Base-by-base conservation (phyloP, 768 basidiomycete genomes). In the Leccinum subgranulosum region DNA sequence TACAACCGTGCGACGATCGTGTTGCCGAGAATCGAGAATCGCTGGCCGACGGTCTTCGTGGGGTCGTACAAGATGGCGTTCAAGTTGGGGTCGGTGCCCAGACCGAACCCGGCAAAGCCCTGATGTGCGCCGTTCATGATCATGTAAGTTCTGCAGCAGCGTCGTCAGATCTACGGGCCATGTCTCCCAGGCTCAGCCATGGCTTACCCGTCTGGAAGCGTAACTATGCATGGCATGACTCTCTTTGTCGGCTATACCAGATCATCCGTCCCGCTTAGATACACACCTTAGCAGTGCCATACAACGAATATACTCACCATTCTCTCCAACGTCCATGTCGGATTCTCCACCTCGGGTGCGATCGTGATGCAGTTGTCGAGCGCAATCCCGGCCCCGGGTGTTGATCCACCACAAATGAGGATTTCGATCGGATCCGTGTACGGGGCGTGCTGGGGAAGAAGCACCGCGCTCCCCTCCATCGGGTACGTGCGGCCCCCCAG, bases 401-500 rank as follows among this genome's bases (percentile, higher is more conserved):
- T 83, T 0, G 88, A 87, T 4, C 91, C 91, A 67, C 91, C 91
- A 62, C 91, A 92, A 29, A 92, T 75, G 3, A 93, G 67, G 17
- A 92, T 63, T 28, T 79, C 75, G n/a, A 90, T 67, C 10, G 87
- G 87, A 54, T 84, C 84, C 0, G 86, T 88, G 67, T 90, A 92
- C 0, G 90, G 90, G 0, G 87, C 81, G 51, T 79, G 66, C 58
- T 87, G 84, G 6, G 90, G 91, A 14, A 92, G 75, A 27, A 90
- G 73, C 49, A 89, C 79, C 0, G 85, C 82, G 2, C 87, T 76
- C 23, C 88, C 91, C 66, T 88, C 84, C 65, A 90, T 75, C 3
- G 90, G 91, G 64, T 93, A 93, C 17, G 86, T 86, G 29, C 91
- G 83, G 28, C 90, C 87, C 12, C 78, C 86, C n/a, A 83, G 70